Evolutionary conservation across 2,329 filamentous ascomycete genomes (phyloP).

Genomic region (Orbilia quercus): DNA sequence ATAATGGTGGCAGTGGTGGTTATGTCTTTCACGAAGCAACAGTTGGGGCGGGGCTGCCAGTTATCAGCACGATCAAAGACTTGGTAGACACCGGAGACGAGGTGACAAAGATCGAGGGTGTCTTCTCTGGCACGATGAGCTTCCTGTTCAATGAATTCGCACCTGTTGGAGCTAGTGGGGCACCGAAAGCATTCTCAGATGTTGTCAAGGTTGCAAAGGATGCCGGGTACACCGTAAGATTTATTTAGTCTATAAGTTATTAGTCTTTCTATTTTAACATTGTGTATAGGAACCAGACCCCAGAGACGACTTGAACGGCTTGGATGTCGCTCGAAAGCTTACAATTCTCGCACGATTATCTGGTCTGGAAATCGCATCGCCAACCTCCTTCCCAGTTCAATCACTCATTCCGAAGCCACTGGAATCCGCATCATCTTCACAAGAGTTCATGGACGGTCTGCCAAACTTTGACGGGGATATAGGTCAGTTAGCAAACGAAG

Average conservation of each 20-base stretch:
- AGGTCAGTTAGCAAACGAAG: conserved; percentile 86
- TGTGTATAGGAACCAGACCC: conserved; percentile 76
- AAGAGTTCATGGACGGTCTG: conserved; percentile 85
- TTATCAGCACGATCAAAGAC: conserved; percentile 92
- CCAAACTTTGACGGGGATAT: conserved; percentile 88
- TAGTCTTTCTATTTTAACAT: not conserved
- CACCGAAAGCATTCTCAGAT: conserved; percentile 85
- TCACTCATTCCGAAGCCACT: conserved; percentile 90
- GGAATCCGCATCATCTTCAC: conserved; percentile 78
- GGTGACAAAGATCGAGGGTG: conserved; percentile 91
- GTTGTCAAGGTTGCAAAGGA: conserved; percentile 93
- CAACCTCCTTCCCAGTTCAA: conserved; percentile 91
- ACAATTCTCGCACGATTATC: conserved; percentile 91
- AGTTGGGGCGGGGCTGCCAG: conserved; percentile 90
- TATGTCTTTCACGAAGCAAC: conserved; percentile 95
- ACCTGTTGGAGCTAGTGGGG: conserved; percentile 73
- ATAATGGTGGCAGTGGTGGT: conserved; percentile 67
- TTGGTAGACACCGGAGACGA: conserved; percentile 93
- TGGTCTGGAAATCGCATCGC: conserved; percentile 82
- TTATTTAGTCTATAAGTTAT: not conserved
- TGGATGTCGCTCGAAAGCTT: conserved; percentile 93
- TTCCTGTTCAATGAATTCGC: conserved; percentile 99
- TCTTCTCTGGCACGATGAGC: conserved; percentile 97
- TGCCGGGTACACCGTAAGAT: conserved; percentile 77
- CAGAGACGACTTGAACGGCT: conserved; percentile 84